Conservation (phyloP, 345 rosid genomes). For the Eucalyptus curtisii region DNA sequence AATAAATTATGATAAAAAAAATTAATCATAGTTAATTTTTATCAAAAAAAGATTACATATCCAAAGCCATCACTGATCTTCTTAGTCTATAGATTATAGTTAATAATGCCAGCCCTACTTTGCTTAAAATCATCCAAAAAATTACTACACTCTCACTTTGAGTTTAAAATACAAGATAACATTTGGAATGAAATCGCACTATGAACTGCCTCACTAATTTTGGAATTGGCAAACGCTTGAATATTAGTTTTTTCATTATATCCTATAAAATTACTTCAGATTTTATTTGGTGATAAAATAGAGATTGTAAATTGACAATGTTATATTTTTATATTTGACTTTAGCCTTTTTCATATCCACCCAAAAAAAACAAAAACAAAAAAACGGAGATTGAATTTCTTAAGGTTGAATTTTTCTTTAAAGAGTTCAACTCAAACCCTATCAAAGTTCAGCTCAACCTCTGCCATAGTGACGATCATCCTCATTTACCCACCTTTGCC, state of each 20-base stretch:
- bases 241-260: too few relatives aligned
- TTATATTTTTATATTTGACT: too few relatives aligned
- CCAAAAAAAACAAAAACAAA: too few relatives aligned
- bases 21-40: neutral
- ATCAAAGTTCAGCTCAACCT: neutral
- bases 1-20: neutral
- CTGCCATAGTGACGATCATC: neutral
- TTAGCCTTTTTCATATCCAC: too few relatives aligned
- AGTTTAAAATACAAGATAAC: neutral
- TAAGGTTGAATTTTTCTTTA: neutral
- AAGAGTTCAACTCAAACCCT: neutral
- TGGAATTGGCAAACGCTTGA: neutral
- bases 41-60: neutral
- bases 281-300: too few relatives aligned
- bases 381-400: neutral
- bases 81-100: neutral
- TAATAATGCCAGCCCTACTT: neutral
- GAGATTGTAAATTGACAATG: neutral
- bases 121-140: neutral
- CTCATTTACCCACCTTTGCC: neutral
- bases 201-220: neutral
- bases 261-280: neutral
- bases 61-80: rapidly evolving
- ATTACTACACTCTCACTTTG: rapidly evolving
- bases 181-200: too few relatives aligned